phyloP scores from a whole-genome alignment of 305 asterid genomes.

The Plantago coronopus region DNA sequence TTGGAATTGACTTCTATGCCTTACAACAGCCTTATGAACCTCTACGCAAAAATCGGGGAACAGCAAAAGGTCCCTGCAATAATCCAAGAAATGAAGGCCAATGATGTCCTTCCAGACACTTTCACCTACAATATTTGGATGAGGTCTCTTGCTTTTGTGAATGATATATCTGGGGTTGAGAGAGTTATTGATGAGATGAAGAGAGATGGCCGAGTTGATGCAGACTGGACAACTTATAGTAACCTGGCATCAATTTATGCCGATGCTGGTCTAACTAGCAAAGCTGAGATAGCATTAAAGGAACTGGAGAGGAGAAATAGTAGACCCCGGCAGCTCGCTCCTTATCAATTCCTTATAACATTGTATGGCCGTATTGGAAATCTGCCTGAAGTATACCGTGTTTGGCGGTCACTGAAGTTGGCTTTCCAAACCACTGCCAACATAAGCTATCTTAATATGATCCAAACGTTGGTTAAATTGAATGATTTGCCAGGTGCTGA shows the following conservation, averaged over 20 bases:
- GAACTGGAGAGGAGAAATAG: slow-evolving; percentile 74
- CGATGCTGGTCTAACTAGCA: slow-evolving; percentile 60
- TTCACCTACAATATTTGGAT: slow-evolving; percentile 90
- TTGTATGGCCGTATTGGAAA: slow-evolving; percentile 78
- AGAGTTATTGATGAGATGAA: slow-evolving; percentile 91
- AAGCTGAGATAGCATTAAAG: slow-evolving; percentile 78
- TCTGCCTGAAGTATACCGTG: slow-evolving; percentile 69
- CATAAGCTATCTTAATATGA: slow-evolving; percentile 80
- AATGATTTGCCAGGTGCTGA: slow-evolving; percentile 92
- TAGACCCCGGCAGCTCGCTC: slow-evolving; percentile 38
- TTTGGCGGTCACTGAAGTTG: slow-evolving; percentile 87
- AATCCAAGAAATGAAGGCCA: slow-evolving; percentile 82
- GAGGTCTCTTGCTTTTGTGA: slow-evolving; percentile 82
- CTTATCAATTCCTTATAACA: slow-evolving; percentile 78
- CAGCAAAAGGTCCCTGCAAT: slow-evolving; percentile 56
- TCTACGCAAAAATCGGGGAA: slow-evolving; percentile 51
- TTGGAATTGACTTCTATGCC: slow-evolving; percentile 69
- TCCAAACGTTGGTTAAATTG: slow-evolving; percentile 64
- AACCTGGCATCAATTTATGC: slow-evolving; percentile 85
- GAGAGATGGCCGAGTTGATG: slow-evolving; percentile 79
- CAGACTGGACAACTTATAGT: slow-evolving; percentile 91
- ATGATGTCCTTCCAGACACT: slow-evolving; percentile 58
- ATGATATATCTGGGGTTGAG: slow-evolving; percentile 78
- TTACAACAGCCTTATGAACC: slow-evolving; percentile 84
- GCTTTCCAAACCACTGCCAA: slow-evolving; percentile 76